These are phyloP conservation scores for Rhizoctonia solani DNA, from an alignment of 1,284 basidiomycete species.

Conservation along the genomic window DNA sequence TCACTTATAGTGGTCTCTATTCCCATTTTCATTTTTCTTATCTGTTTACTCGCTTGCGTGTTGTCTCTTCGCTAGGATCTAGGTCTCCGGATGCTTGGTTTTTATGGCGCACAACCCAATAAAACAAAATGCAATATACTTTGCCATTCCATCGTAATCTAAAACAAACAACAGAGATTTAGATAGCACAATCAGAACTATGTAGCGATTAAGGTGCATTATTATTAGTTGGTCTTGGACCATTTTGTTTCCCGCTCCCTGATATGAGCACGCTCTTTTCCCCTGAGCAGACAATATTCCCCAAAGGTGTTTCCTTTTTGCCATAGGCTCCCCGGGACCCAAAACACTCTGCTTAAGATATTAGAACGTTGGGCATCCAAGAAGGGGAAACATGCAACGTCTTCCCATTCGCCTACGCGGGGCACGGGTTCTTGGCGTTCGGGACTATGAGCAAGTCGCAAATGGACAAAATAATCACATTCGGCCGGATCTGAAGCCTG, in stretches of 20 bases:
- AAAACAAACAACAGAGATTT: too few relatives aligned
- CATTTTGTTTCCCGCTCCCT: constrained; percentile 38
- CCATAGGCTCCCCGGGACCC: constrained; percentile 74
- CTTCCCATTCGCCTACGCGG: constrained; percentile 77
- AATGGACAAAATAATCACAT: constrained; percentile 88
- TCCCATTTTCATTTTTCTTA: constrained; percentile 1
- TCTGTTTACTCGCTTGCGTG: background rate
- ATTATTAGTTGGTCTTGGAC: constrained; percentile 9
- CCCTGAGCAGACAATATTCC: constrained; percentile 54
- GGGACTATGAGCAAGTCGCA: constrained; percentile 76
- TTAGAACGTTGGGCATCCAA: constrained; percentile 78
- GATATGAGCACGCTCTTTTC: constrained; percentile 39
- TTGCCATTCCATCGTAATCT: too few relatives aligned
- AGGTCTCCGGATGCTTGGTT: constrained; percentile 4
- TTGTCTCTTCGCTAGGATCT: constrained; percentile 23
- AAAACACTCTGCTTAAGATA: constrained; percentile 71
- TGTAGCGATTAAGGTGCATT: constrained; percentile 2
- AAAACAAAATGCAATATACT: constrained; percentile 2
- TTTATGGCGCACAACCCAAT: constrained; percentile 11
- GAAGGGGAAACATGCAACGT: constrained; percentile 75
- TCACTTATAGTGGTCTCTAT: constrained; percentile 16
- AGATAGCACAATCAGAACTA: background rate
- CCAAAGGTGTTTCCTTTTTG: constrained; percentile 52
- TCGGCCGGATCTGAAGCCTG: constrained; percentile 66
- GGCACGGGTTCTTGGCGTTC: constrained; percentile 39